Evolutionary conservation across 1,284 basidiomycete species (phyloP), one percentile per base, ranked within the genome.

Genomic region (Microbotryum intermedium): DNA sequence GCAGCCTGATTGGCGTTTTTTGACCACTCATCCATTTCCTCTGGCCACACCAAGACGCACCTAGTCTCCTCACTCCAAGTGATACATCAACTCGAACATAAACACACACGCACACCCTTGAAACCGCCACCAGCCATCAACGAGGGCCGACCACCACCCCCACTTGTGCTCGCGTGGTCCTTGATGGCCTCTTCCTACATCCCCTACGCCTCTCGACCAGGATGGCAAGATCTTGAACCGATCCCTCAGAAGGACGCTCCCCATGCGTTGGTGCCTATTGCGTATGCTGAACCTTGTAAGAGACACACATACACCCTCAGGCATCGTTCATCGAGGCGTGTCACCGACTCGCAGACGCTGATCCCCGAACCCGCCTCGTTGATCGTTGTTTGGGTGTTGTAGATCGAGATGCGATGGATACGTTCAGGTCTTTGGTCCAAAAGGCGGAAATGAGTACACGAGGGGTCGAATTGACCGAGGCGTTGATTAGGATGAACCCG

Each of bases 331-430:
- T n/a, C n/a, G n/a, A n/a, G n/a, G n/a, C n/a, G n/a, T n/a, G n/a
- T 44, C 28, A 23, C 13, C 20, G 4, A 10, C 29, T 18, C 53
- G 6, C 29, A 29, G 28, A 30, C 5, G 43, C 39, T 45, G 48
- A 4, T 44, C 25, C 50, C 4, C 10, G 43, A 7, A 21, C 43
- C 44, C 8, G 16, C 6, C 21, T 34, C 39, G 6, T 6, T 50
- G 23, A 21, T 49, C 46, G 18, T 25, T 43, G 20, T 25, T 18
- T 8, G 11, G 6, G 29, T 21, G 23, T 18, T n/a, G 29, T 68
- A 94, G 92, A 97, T 77, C 87, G 85, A 65, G 90, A 93, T 76
- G 90, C 88, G 2, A 92, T 91, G 66, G 82, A 89, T 71, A 90
- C 92, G 74, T 92, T 97, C 73, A 84, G 92, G 60, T 90, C 84